Evolutionary conservation across 495 filamentous ascomycete species (phyloP).

Genomic region (Neurospora sp.): DNA sequence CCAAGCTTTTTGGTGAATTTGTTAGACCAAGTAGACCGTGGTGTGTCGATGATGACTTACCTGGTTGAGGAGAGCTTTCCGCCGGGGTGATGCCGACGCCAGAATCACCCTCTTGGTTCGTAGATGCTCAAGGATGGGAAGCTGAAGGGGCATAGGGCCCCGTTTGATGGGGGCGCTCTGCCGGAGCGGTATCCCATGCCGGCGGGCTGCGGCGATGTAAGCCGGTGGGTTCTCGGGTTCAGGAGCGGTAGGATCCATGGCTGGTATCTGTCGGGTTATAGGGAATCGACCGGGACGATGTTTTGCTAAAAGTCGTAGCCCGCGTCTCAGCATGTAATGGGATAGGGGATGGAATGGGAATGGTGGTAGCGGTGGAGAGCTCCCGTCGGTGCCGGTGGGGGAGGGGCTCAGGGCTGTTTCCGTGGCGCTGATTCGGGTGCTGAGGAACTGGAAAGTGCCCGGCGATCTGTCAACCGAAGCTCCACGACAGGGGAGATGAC

Average conservation of each 20-base stretch:
- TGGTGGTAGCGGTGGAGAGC: neutral
- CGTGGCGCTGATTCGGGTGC: neutral
- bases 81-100: slow-evolving; percentile 76
- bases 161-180: slow-evolving; percentile 20
- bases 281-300: neutral
- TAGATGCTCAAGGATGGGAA: slow-evolving; percentile 67
- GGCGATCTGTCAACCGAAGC: neutral
- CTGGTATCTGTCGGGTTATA: neutral
- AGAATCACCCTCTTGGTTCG: slow-evolving; percentile 70
- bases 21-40: neutral
- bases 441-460: neutral
- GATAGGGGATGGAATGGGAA: neutral
- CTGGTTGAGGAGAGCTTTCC: slow-evolving; percentile 66
- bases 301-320: neutral
- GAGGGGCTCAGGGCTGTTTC: neutral
- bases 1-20: slow-evolving; percentile 43
- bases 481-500: neutral
- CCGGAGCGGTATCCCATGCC: slow-evolving; percentile 27
- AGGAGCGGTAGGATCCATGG: slow-evolving; percentile 26
- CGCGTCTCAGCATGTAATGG: neutral
- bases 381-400: neutral
- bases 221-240: slow-evolving; percentile 29
- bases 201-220: slow-evolving; percentile 32
- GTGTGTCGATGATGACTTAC: slow-evolving; percentile 16
- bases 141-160: slow-evolving; percentile 52